A percentile compares a stretch with the other conserved stretches of the same genome.
Evolutionary conservation across 2,329 filamentous ascomycete genomes (phyloP).

Genomic region (Apiospora phragmitis): DNA sequence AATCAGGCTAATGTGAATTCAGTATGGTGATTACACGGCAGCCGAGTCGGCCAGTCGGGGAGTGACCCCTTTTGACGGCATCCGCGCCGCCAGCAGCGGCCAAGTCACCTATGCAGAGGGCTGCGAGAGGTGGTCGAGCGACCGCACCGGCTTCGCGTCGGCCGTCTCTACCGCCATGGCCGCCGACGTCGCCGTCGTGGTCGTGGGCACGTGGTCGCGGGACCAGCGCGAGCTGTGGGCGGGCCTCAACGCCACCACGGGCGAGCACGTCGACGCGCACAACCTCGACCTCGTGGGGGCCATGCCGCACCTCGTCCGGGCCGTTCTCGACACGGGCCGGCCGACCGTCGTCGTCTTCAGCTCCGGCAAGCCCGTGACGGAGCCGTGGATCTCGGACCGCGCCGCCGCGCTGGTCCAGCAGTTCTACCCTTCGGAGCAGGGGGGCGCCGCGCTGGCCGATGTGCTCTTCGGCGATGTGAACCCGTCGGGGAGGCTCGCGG

Average conservation of each 20-base stretch:
- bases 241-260: slow-evolving; percentile 72
- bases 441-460: slow-evolving; percentile 65
- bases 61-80: slow-evolving; percentile 70
- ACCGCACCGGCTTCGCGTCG: slow-evolving; percentile 66
- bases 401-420: slow-evolving; percentile 70
- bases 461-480: slow-evolving; percentile 65
- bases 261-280: slow-evolving; percentile 69
- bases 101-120: slow-evolving; percentile 68
- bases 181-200: slow-evolving; percentile 71
- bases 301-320: slow-evolving; percentile 65
- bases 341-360: slow-evolving; percentile 69
- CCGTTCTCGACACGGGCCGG: slow-evolving; percentile 66
- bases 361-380: slow-evolving; percentile 71
- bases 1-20: slow-evolving; percentile 15
- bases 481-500: slow-evolving; percentile 65
- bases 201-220: slow-evolving; percentile 75
- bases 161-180: slow-evolving; percentile 65
- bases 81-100: slow-evolving; percentile 59
- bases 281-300: slow-evolving; percentile 68
- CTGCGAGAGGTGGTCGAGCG: slow-evolving; percentile 71
- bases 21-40: slow-evolving; percentile 75
- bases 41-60: slow-evolving; percentile 63
- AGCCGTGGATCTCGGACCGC: slow-evolving; percentile 68
- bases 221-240: slow-evolving; percentile 72
- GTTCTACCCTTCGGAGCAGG: slow-evolving; percentile 73